These are phyloP conservation scores for sorghum (Sorghum bicolor) DNA, from an alignment of 176 grass and related monocot species.

Conservation along the genomic window Sorghum_bicolor_NCBIv3 NC_012874.2:6743001-6743500, in stretches of 20 bases:
- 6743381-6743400: neutral
- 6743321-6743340: neutral
- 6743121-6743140: conserved; percentile 75
- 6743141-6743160: conserved; percentile 41
- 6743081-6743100: conserved; percentile 77
- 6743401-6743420: neutral
- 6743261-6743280: conserved; percentile 26
- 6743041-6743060: neutral
- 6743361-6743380: neutral
- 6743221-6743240: conserved; percentile 54
- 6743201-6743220: conserved; percentile 31
- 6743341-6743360: neutral
- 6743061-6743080: conserved; percentile 18
- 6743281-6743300: conserved; percentile 7
- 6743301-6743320: neutral
- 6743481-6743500: neutral
- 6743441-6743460: conserved; percentile 2
- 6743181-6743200: conserved; percentile 34
- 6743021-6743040: conserved; percentile 9
- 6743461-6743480: neutral
- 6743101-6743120: conserved; percentile 75
- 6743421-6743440: neutral
- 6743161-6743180: conserved; percentile 18
- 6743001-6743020: conserved; percentile 42
- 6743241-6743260: conserved; percentile 46